These are phyloP conservation scores for Sonneratia caseolaris DNA, from an alignment of 345 rosid genomes.

Conservation along the genomic window DNA sequence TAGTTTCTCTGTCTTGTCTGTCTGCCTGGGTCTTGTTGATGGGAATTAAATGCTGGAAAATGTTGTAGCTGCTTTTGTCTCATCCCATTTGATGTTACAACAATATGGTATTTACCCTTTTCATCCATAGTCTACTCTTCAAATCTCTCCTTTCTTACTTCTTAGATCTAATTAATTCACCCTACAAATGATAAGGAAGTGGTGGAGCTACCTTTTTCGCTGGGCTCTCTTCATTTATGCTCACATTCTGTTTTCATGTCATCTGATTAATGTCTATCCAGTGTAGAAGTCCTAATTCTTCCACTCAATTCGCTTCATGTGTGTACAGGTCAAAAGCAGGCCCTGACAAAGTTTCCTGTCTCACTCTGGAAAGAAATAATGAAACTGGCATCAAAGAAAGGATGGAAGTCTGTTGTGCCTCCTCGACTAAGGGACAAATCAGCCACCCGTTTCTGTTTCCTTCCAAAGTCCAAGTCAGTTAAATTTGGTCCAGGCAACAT, in stretches of 20 bases:
- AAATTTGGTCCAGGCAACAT: slow-evolving; percentile 47
- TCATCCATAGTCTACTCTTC: not conserved
- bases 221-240: not conserved
- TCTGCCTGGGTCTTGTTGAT: not conserved
- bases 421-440: slow-evolving; percentile 49
- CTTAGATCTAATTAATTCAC: not conserved
- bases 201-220: not conserved
- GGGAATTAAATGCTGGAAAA: not conserved
- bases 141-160: not conserved
- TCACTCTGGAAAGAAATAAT: slow-evolving; percentile 25
- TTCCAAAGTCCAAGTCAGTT: slow-evolving; percentile 53
- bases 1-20: not conserved
- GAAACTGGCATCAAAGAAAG: slow-evolving; percentile 50
- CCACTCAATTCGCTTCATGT: not conserved
- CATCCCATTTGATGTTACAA: not conserved
- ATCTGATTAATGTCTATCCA: not conserved
- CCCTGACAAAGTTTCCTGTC: slow-evolving; percentile 10
- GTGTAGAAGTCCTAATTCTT: not conserved
- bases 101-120: not conserved
- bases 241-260: not conserved
- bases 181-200: not conserved
- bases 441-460: slow-evolving; percentile 58
- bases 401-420: slow-evolving; percentile 52
- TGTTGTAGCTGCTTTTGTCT: not conserved
- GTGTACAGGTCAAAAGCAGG: slow-evolving; percentile 29